Evolutionary conservation across 805 yeast genomes (phyloP), one percentile per base, ranked within the genome.

Genomic region (Zygotorulaspora chibaensis): DNA sequence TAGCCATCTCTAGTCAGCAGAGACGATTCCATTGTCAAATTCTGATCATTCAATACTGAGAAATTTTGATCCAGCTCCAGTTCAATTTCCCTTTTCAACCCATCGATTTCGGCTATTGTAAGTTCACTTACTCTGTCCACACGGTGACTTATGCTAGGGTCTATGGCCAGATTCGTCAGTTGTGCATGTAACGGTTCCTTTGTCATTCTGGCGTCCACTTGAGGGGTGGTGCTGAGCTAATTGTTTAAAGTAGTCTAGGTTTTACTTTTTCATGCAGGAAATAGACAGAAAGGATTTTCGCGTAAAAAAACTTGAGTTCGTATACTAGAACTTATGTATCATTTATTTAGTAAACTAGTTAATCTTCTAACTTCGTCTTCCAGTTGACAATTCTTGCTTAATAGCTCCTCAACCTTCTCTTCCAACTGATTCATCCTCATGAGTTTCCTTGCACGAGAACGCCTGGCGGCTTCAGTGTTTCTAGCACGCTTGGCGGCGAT

Each of bases 391-490:
- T 88, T 89, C 56, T 74, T 81, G 23, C 68, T 62, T 39, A 83
- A 54, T 52, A 90, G 72, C 27, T 66, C 75, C 54, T 82, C 87
- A 43, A 89, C 93, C 65, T 79, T 81, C 18, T 68, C 79, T 68
- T 90, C 97, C 63, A 90, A 72, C 64, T 87, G 91, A 49, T 68
- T 58, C 87, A 90, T 85, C 66, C 95, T 79, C 65, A 86, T 86
- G 82, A 85, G 81, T 68, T 90, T 88, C 66, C 96, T 81, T 18
- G 96, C 96, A 61, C 97, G 76, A 23, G 96, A 88, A 62, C 96
- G 80, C 67, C 97, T 81, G 7, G 97, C 97, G 55, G 98, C 97
- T 64, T 89, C 96, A 40, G 82, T 91, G 76, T 93, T 91, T 68
- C 91, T 83, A 8, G 98, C 98, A 65, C 98, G 83, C 72, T 91